Evolutionary conservation across 257 asterid species (phyloP), one percentile per base, ranked within the genome.

Genomic region (Solanum pimpinellifolium): DNA sequence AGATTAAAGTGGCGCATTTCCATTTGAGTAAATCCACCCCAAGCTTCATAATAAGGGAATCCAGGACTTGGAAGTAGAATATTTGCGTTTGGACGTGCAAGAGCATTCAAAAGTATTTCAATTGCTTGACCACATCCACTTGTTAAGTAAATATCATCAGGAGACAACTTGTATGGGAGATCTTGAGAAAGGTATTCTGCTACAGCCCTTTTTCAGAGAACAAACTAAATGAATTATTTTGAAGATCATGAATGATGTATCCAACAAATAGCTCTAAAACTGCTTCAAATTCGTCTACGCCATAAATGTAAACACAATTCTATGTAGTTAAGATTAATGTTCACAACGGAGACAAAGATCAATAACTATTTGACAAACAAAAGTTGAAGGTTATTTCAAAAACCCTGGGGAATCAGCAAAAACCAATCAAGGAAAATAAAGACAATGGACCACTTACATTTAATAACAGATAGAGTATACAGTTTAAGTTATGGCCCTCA

Each of bases 131-230:
- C 90, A 10, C 91, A 93, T 44, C 98, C 98, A 77, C 89, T 90
- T 5, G 97, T 93, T 27, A 94, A 46, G 78, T 88, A 91, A 85
- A 93, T 86, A 72, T 94, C 97, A 66, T 92, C 93, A 49, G 92
- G 88, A 2, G 93, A 92, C 52, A 93, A 23, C 83, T 92, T 89
- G 90, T 92, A 88, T 4, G 96, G 96, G 41, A 95, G 99, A 83
- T 93, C 98, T 83, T 92, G 87, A 4, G 98, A 96, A 23, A 95
- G 95, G 93, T 94, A 82, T 44, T 95, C 98, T 81, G 99, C 97
- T 60, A 96, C 84, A 31, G 98, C 98, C 88, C 99, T 96, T 90
- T 90, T 42, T 73, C 85, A 77, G 10, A 46, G 72, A 23, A 88
- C 66, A 80, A 84, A 4, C 52, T 23, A 11, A 68, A 42, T 60